Percentiles rank a stretch among this genome's conserved stretches.
phyloP scores from a whole-genome alignment of 2,329 filamentous ascomycete genomes.

The Fusarium lyarnte region DNA sequence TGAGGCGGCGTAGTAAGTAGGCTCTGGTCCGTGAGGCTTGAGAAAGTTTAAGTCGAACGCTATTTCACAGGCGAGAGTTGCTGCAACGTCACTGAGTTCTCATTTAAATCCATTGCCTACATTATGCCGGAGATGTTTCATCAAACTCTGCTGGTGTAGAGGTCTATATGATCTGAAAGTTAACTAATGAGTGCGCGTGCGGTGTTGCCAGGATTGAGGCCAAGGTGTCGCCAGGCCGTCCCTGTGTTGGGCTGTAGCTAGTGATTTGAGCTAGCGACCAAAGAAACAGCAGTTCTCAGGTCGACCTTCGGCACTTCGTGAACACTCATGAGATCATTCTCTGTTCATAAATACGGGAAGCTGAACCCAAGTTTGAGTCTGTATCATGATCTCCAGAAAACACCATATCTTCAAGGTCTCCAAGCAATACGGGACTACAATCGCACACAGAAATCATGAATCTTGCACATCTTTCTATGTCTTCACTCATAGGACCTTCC shows the following conservation, averaged over 20 bases:
- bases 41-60: not conserved
- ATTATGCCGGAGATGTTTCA: not conserved
- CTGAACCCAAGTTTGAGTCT: not conserved
- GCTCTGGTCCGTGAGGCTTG: not conserved
- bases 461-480: not conserved
- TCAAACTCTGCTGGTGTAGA: accelerated
- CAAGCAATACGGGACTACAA: no score
- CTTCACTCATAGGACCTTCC: not conserved
- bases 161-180: no score
- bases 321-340: accelerated
- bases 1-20: no score
- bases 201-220: not conserved
- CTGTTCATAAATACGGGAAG: not conserved
- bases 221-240: not conserved
- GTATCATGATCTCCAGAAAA: not conserved
- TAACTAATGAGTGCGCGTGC: not conserved
- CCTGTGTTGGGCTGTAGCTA: not conserved
- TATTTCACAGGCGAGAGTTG: not conserved
- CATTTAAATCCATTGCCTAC: no score
- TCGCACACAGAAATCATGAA: not conserved
- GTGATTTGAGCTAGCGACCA: not conserved
- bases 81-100: no score
- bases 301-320: not conserved
- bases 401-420: not conserved
- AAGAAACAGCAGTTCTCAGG: not conserved